Evolutionary conservation across 352 stramenopile genomes (phyloP).

Genomic region (Nothophytophthora sp.): DNA sequence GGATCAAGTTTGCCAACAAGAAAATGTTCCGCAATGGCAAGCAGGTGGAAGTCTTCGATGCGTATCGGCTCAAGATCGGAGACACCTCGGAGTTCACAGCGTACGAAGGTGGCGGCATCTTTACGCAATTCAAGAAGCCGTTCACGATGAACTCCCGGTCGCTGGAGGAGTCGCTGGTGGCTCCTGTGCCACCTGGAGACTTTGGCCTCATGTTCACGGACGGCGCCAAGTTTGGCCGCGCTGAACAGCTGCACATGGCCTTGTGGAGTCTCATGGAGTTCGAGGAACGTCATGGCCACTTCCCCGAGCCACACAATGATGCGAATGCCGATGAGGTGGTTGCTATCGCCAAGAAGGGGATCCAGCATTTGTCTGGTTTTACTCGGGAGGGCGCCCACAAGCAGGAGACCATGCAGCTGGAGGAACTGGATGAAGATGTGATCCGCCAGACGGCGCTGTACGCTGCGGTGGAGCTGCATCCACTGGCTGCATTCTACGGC

Average conservation of each 20-base stretch:
- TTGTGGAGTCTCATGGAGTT: slow-evolving; percentile 91
- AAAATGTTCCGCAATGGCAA: slow-evolving; percentile 58
- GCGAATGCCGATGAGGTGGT: slow-evolving; percentile 89
- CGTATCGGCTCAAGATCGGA: slow-evolving; percentile 63
- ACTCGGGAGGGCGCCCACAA: slow-evolving; percentile 20
- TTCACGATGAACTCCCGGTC: slow-evolving; percentile 93
- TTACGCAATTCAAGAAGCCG: slow-evolving; percentile 97
- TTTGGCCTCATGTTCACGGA: slow-evolving; percentile 98
- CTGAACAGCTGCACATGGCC: slow-evolving; percentile 89
- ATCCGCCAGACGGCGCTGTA: slow-evolving; percentile 69
- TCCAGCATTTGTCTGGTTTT: slow-evolving; percentile 64
- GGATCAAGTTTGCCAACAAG: slow-evolving; percentile 69
- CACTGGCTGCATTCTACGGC: slow-evolving; percentile 97
- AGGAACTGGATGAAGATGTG: slow-evolving; percentile 68
- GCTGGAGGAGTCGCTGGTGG: slow-evolving; percentile 79
- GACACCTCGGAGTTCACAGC: slow-evolving; percentile 64
- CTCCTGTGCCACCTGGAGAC: slow-evolving; percentile 90
- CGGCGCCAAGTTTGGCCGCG: slow-evolving; percentile 97
- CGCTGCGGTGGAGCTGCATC: slow-evolving; percentile 62
- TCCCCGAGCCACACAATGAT: slow-evolving; percentile 88
- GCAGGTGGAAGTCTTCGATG: slow-evolving; percentile 70
- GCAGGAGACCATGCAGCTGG: slow-evolving; percentile 38
- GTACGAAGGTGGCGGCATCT: slow-evolving; percentile 84
- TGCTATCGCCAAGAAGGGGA: slow-evolving; percentile 67
- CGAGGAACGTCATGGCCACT: slow-evolving; percentile 64